A percentile compares a stretch with the other conserved stretches of the same genome.
These are phyloP conservation scores for Euphorbia pulcherrima DNA, from an alignment of 345 rosid genomes.

Conservation along the genomic window DNA sequence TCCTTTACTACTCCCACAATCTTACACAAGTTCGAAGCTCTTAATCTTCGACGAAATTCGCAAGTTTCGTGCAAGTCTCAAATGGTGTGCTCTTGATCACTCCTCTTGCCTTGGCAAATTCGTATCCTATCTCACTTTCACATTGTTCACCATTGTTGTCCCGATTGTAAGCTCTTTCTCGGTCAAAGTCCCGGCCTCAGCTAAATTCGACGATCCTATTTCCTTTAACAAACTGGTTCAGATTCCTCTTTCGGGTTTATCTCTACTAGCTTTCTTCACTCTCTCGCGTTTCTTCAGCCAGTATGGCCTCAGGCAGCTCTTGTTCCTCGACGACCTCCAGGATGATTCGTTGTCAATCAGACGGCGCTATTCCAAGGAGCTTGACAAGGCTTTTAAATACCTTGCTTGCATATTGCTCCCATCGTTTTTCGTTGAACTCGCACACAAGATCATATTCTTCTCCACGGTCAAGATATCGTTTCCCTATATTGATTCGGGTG, in stretches of 20 bases:
- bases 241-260: conserved; percentile 58
- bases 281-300: conserved; percentile 48
- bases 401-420: conserved; percentile 67
- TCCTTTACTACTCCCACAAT: conserved; percentile 18
- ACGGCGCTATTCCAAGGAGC: conserved; percentile 47
- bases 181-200: conserved; percentile 27
- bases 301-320: conserved; percentile 51
- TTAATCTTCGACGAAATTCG: conserved; percentile 41
- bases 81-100: conserved; percentile 69
- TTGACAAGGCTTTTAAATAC: conserved; percentile 56
- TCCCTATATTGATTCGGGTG: conserved; percentile 32
- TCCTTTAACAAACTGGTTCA: conserved; percentile 61
- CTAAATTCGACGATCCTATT: conserved; percentile 29
- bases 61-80: conserved; percentile 52
- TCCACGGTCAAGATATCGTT: conserved; percentile 39
- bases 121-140: conserved; percentile 45
- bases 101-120: conserved; percentile 45
- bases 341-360: conserved; percentile 46
- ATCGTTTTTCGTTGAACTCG: conserved; percentile 56
- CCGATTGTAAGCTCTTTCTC: conserved; percentile 42
- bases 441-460: conserved; percentile 60
- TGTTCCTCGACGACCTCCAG: conserved; percentile 54
- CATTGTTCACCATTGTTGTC: conserved; percentile 38
- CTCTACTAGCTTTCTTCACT: conserved; percentile 53
- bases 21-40: conserved; percentile 36